phyloP scores from a whole-genome alignment of 768 basidiomycete species.

The Tulasnella calospora region DNA sequence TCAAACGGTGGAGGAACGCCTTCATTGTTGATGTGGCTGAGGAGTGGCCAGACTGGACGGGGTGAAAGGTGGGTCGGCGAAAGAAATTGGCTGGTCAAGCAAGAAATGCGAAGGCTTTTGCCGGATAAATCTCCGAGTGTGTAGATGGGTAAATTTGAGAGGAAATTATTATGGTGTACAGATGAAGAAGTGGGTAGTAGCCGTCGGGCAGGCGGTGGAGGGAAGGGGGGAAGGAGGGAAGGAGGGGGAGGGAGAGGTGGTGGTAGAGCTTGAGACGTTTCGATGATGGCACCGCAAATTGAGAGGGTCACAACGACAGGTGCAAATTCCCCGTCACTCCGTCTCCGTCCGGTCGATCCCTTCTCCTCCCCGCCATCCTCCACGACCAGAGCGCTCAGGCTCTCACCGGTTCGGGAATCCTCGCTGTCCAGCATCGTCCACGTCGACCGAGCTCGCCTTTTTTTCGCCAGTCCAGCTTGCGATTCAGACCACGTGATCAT shows the following conservation, averaged over 20 bases:
- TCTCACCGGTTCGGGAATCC: not conserved
- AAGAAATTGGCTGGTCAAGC: slow-evolving; percentile 13
- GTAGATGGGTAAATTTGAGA: not conserved
- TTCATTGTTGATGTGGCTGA: slow-evolving; percentile 9
- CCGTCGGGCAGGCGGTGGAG: slow-evolving; percentile 6
- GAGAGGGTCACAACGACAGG: slow-evolving; percentile 8
- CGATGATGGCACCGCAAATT: slow-evolving; percentile 11
- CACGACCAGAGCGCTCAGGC: not conserved
- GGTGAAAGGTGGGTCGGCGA: not conserved
- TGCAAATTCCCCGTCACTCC: not conserved
- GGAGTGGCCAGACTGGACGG: not conserved
- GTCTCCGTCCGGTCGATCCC: not conserved
- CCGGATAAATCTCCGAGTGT: slow-evolving; percentile 8
- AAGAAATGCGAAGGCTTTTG: slow-evolving; percentile 3
- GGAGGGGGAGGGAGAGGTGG: not conserved
- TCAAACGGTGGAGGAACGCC: slow-evolving; percentile 9
- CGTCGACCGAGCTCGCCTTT: not conserved
- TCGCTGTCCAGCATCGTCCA: not conserved
- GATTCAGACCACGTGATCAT: not conserved
- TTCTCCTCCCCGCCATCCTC: not conserved
- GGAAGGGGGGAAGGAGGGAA: not conserved
- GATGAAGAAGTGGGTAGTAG: slow-evolving; percentile 11
- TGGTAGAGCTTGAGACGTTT: not conserved
- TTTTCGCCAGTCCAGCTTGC: not conserved
- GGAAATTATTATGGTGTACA: slow-evolving; percentile 10